Evolutionary conservation across 306 rosid genomes (phyloP), one percentile per base, ranked within the genome.

Genomic region (Pterocarpus santalinus): DNA sequence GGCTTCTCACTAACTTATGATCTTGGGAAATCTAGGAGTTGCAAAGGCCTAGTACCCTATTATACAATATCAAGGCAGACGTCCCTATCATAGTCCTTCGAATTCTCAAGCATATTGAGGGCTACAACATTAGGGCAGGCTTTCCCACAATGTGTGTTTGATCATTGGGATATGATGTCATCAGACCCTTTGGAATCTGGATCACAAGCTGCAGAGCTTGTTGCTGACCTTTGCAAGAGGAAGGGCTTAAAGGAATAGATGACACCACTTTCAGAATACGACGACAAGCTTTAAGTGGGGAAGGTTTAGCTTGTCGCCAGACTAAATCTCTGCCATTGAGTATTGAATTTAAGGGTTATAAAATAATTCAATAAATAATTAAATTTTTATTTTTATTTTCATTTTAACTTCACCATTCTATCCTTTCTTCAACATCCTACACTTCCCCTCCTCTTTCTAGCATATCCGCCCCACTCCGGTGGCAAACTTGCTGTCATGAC

Each of bases 101-200:
- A 88, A 6, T 89, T 89, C 85, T 86, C 90, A 0, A 68, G 86
- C 36, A 79, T 76, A 0, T 47, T 91, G 78, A 89, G 92, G 78
- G 95, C 92, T 63, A 65, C 95, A 34, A 91, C 95, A 43, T 91
- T 92, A 0, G 95, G 95, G 0, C 95, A 91, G 79, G 95, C 91
- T 7, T 91, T 91, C 87, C 92, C 92, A 0, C 95, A 87, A 62
- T 84, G 82, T 30, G 90, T 91, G 9, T 91, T 91, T 30, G 95
- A 91, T 76, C 92, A 91, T 58, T 91, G 95, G 95, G 95, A 91
- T 36, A 89, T 83, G 90, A 85, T 91, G 91, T 10, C 79, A 0
- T 89, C 93, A 0, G 93, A 91, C 73, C 95, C 95, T 12, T 43
- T 91, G 69, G 95, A 91, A 60, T 0, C 80, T 41, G 91, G 91